Base-by-base conservation (phyloP, 1,139 yeast genomes). In the Blastobotrys arbuscula region DNA sequence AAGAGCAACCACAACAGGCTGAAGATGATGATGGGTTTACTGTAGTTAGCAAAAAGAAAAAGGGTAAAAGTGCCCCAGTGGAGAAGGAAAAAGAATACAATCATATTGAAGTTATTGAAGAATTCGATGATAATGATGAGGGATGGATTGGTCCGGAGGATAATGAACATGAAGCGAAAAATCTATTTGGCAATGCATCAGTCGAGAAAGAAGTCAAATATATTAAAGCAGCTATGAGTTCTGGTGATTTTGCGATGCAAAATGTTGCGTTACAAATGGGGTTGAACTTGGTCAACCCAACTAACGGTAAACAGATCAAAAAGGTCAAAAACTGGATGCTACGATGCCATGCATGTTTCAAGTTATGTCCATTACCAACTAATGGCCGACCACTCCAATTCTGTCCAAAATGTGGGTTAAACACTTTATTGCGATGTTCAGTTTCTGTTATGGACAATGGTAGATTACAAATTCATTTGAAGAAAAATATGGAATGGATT, bases 241-340 rank as follows among this genome's bases (percentile, higher is more conserved):
- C 97, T 0, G 96, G 96, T 24, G 99, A 92, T 78, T 92, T 90
- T 72, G 97, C 99, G 2, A 87, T 92, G 65, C 99, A 92, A 66
- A 92, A 92, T 66, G 96, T 90, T 10, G 79, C 96, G 1, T 75
- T 94, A 70, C 97, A 92, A 67, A 76, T 94, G 60, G 96, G 97
- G 7, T 69, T 92, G 47, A 84, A 86, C 56, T 73, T 92, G 57
- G 84, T 94, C 79, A 90, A 90, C 65, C 77, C 87, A 30, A 77
- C 81, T 71, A 81, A 92, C 1, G 98, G 98, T 21, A 73, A 82
- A 56, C 89, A 84, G 61, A 89, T 92, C 68, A 84, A 79, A 58
- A 79, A 87, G 64, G 86, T 92, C 44, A 79, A 95, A 66, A 88
- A 84, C 67, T 89, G 87, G 66, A 90, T 90, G 97, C 77, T 87